These are phyloP conservation scores for Trichoderma pleuroti DNA, from an alignment of 2,329 filamentous ascomycete species.

Conservation along the genomic window DNA sequence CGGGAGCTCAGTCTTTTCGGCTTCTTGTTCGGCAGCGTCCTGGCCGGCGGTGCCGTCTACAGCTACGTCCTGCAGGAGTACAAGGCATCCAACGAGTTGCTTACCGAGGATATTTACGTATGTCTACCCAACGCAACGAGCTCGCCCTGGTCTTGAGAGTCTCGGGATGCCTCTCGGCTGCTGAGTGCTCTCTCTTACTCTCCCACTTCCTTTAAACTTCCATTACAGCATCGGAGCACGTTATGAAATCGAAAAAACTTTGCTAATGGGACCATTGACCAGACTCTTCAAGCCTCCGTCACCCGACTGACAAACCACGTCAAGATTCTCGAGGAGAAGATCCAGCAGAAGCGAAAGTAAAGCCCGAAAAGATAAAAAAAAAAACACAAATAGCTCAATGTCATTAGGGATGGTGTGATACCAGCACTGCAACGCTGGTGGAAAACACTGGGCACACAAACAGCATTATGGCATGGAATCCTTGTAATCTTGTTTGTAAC, in stretches of 20 bases:
- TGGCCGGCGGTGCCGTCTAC: constrained; percentile 79
- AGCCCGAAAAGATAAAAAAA: not conserved
- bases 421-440: not conserved
- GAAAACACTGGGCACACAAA: not conserved
- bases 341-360: constrained; percentile 70
- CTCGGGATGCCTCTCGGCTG: not conserved
- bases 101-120: constrained; percentile 96
- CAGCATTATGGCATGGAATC: constrained; percentile 1
- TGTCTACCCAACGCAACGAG: constrained; percentile 42
- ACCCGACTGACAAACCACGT: constrained; percentile 83
- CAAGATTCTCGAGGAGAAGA: constrained; percentile 74
- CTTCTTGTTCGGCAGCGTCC: constrained; percentile 80
- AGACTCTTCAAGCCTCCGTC: constrained; percentile 86
- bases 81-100: constrained; percentile 84
- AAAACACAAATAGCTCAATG: not conserved
- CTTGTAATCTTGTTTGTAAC: not conserved
- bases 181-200: not conserved
- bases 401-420: not conserved
- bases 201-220: not conserved
- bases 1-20: constrained; percentile 68
- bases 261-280: constrained; percentile 1
- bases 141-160: not conserved
- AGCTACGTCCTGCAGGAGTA: constrained; percentile 93
- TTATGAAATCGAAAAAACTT: not conserved
- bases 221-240: too few species aligned